Base-by-base conservation (phyloP, 148 eudicot genomes). In the Euryodendron excelsum region DNA sequence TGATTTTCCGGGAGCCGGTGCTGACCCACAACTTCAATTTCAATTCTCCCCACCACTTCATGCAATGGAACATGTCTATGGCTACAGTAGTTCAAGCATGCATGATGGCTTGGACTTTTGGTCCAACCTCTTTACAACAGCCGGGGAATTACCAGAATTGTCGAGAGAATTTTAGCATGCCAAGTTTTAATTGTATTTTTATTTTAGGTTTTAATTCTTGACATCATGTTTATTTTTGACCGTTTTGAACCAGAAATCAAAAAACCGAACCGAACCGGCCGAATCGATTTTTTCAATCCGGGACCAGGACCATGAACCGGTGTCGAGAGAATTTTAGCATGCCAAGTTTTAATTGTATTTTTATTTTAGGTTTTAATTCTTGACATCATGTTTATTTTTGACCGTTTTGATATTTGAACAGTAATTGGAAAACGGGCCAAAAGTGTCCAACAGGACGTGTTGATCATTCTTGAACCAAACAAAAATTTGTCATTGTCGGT, bases 21-120 rank as follows among this genome's bases (percentile, higher is more conserved):
- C 41, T 6, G 74, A 76, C 30, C 70, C 70, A 64, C n/a, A 56
- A 72, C 4, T 31, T 53, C 68, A 50, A 27, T 65, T 21, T 48
- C 64, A 36, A 37, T 18, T 53, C 23, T 64, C 33, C 33, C 60
- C 80, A 21, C 52, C 52, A 12, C 52, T 1, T 67, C 48, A 39
- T 9, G 71, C 45, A 41, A 39, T 34, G 34, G 48, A 60, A 39
- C 10, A 68, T 30, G 23, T 30, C 39, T 18, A 23, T 50, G 77
- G 53, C 25, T 53, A 21, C 30, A 34, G 12, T 12, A 41, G 47
- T 72, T 70, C 78, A 56, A 71, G 68, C 21, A 12, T 55, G 78
- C 44, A 59, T 5, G 88, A 86, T 8, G 83, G 77, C 60, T 78
- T 77, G 90, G 91, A 92, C 37, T 85, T 79, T 62, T 92, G 92